Conservation (phyloP, 257 asterid species). For the Euphrasia confusa region DNA sequence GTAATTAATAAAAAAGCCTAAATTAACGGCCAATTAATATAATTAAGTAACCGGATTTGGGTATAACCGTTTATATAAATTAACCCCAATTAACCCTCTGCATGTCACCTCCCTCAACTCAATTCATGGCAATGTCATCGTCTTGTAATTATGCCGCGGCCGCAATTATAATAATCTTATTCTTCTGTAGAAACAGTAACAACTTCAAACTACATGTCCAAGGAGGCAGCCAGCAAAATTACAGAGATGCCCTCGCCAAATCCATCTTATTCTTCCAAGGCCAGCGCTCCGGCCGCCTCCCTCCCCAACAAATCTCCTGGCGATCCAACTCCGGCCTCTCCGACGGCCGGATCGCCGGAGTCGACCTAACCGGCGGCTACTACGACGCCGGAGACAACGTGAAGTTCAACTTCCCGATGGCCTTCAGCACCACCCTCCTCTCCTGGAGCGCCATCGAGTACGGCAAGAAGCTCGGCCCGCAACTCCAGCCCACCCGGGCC, state of each 20-base stretch:
- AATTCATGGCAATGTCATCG: no score
- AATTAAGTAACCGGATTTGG: no score
- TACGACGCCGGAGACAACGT: constrained; percentile 92
- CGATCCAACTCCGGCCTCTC: constrained; percentile 59
- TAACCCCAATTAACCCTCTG: no score
- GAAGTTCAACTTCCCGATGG: constrained; percentile 90
- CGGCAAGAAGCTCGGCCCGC: constrained; percentile 58
- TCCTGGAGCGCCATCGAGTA: constrained; percentile 75
- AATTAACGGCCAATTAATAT: background rate
- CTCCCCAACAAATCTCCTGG: constrained; percentile 52
- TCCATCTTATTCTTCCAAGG: constrained; percentile 86
- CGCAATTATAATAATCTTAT: background rate
- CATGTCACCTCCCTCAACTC: no score
- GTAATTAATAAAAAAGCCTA: background rate
- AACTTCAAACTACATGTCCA: constrained; percentile 20
- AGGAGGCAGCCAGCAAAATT: constrained; percentile 42
- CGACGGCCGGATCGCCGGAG: constrained; percentile 61
- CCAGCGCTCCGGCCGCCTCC: constrained; percentile 76
- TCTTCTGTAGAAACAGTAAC: background rate
- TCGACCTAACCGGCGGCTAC: constrained; percentile 36
- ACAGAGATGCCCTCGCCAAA: constrained; percentile 72
- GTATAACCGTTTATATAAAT: no score
- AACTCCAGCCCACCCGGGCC: constrained; percentile 35
- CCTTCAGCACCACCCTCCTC: constrained; percentile 78
- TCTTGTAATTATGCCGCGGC: no score